These are phyloP conservation scores for Neckera pumila DNA, from an alignment of 225 moss, liverwort and hornwort genomes.

Conservation along the genomic window DNA sequence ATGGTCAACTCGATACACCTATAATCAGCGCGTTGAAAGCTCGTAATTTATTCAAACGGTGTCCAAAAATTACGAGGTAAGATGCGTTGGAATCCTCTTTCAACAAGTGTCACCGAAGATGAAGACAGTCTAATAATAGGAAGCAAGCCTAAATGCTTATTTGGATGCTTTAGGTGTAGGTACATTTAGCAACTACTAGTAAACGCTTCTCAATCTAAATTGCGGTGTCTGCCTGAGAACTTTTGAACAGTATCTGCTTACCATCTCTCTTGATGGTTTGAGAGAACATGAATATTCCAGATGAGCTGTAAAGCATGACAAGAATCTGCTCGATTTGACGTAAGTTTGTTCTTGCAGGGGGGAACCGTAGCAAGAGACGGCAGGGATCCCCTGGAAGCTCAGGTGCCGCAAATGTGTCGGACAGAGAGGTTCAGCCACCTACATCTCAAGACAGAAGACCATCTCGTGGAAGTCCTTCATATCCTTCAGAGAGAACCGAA, in stretches of 20 bases:
- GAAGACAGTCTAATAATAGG: not conserved
- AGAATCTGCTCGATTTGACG: not conserved
- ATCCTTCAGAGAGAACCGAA: constrained; percentile 23
- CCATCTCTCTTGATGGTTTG: not conserved
- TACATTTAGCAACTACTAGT: not conserved
- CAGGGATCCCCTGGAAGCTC: constrained; percentile 17
- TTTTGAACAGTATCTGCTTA: not conserved
- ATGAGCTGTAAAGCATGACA: not conserved
- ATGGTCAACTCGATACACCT: not conserved
- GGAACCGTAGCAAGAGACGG: constrained; percentile 2
- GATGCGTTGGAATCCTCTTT: not conserved
- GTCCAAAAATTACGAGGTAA: not conserved
- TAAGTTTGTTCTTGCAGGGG: constrained; percentile 4
- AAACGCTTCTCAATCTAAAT: not conserved
- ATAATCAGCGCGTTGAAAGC: not conserved
- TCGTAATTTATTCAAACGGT: not conserved
- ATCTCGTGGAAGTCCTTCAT: not conserved
- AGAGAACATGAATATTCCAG: not conserved
- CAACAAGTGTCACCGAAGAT: not conserved
- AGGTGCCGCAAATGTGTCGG: not conserved
- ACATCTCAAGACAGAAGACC: not conserved
- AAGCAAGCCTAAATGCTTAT: not conserved
- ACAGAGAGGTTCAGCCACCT: not conserved
- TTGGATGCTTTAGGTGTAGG: not conserved
- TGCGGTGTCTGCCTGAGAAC: not conserved